Percentiles rank a stretch among this genome's conserved stretches.
phyloP scores from a whole-genome alignment of 768 basidiomycete genomes.

The Collybiopsis luxurians region DNA sequence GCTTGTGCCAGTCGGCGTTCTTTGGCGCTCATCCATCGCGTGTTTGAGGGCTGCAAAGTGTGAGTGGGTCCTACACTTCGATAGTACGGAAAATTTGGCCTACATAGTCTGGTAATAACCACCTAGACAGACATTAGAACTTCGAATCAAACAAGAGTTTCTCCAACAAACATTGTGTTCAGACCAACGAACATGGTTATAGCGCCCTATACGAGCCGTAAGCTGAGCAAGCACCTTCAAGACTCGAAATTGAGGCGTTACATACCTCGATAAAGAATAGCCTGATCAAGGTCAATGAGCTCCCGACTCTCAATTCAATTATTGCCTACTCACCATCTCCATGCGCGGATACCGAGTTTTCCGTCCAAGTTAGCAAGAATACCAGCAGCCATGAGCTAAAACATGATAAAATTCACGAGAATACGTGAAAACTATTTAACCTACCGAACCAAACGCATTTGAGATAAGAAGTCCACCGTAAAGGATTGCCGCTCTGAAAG shows the following conservation, averaged over 20 bases:
- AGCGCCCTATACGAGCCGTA: slow-evolving; percentile 41
- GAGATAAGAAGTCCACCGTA: slow-evolving; percentile 60
- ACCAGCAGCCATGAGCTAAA: slow-evolving; percentile 67
- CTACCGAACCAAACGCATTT: slow-evolving; percentile 65
- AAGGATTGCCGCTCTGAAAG: slow-evolving; percentile 59
- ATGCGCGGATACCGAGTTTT: slow-evolving; percentile 60
- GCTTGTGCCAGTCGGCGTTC: slow-evolving; percentile 63
- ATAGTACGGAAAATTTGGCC: slow-evolving; percentile 11
- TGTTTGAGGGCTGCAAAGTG: slow-evolving; percentile 51
- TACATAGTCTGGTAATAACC: slow-evolving; percentile 59
- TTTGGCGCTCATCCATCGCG: slow-evolving; percentile 49
- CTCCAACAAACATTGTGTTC: slow-evolving; percentile 39
- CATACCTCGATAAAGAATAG: slow-evolving; percentile 67
- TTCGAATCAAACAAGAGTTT: neutral
- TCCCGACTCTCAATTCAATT: neutral
- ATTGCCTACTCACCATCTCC: slow-evolving; percentile 56
- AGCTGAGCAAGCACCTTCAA: too few relatives aligned
- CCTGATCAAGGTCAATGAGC: slow-evolving; percentile 31
- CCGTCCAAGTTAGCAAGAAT: slow-evolving; percentile 71
- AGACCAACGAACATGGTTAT: slow-evolving; percentile 62
- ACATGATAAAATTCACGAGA: neutral
- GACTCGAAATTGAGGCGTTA: neutral
- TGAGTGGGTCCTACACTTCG: neutral
- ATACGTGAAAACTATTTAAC: slow-evolving; percentile 14
- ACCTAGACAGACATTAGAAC: slow-evolving; percentile 30